Evolutionary conservation across 192 early-diverging fungal genomes (phyloP), one percentile per base, ranked within the genome.

Genomic region (Entomortierella parvispora): DNA sequence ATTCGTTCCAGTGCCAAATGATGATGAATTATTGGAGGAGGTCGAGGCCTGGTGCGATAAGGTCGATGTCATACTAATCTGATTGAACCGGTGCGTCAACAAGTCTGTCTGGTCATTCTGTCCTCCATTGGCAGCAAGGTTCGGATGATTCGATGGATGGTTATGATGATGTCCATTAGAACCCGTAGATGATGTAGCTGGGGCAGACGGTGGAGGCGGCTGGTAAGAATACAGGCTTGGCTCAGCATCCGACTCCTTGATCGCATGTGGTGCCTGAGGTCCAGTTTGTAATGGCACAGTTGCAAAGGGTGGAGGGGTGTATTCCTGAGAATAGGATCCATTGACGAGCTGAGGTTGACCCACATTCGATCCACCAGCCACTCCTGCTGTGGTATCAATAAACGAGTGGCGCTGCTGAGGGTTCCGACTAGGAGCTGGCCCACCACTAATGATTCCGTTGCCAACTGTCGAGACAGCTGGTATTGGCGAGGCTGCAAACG

Each of bases 391-490:
- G 37, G 22, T 17, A 20, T 22, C 18, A 18, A 32, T 40, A 42
- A 25, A 50, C 0, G 69, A 71, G 17, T 56, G 45, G 7, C 72
- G 65, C 14, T 62, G 46, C 44, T 75, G 71, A 2, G 71, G 71
- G 58, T 75, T 58, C 22, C 56, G 11, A n/a, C 31, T 37, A 58
- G n/a, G 33, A 20, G 31, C 26, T 18, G 18, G 29, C n/a, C 33
- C 29, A 2, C 31, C 26, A 18, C 17, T 34, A 64, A 58, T 17
- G 70, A 58, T 4, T 47, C 53, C 29, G 11, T 29, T 4, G 29
- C 20, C 59, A 47, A n/a, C 31, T 15, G 44, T 25, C 18, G 44
- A 6, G n/a, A 7, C 17, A 29, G 49, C 34, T 15, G 62, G 11
- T 25, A 50, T 20, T 42, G 46, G 46, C 5, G 62, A 20, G 17